A percentile compares a stretch with the other conserved stretches of the same genome.
These are phyloP conservation scores for Eucalyptus sideroxylon DNA, from an alignment of 345 rosid genomes.

Conservation along the genomic window DNA sequence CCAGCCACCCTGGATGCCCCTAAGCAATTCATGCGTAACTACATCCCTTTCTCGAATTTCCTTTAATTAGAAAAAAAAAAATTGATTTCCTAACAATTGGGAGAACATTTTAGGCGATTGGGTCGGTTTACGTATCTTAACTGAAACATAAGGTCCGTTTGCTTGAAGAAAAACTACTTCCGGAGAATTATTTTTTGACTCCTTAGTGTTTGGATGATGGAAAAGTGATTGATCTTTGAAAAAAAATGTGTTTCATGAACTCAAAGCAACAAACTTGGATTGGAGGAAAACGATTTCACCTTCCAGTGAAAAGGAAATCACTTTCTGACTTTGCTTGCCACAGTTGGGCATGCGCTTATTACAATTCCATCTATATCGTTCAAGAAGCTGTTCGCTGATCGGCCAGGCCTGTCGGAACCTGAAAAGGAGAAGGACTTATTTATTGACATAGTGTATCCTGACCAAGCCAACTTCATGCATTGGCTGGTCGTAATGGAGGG, in stretches of 20 bases:
- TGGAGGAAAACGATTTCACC: background rate
- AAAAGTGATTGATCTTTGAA: background rate
- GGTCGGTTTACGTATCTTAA: background rate
- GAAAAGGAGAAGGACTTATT: too few relatives aligned
- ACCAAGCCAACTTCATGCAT: constrained; percentile 66
- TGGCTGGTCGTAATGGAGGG: constrained; percentile 85
- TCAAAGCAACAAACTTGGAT: background rate
- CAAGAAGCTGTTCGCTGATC: too few relatives aligned
- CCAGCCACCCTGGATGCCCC: too few relatives aligned
- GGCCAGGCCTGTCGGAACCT: too few relatives aligned
- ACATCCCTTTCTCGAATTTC: background rate
- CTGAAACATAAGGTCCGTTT: too few relatives aligned
- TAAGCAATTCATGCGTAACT: background rate
- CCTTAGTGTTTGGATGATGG: background rate
- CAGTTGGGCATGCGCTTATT: background rate
- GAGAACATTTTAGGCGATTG: background rate
- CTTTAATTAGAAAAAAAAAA: background rate
- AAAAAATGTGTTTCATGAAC: background rate
- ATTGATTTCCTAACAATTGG: background rate
- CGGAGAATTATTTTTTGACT: background rate
- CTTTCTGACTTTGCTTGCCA: background rate
- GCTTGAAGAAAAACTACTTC: too few relatives aligned
- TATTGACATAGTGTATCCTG: fast-evolving
- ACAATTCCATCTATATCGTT: background rate
- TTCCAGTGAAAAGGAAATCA: background rate